Evolutionary conservation across 2,329 filamentous ascomycete genomes (phyloP), one percentile per base, ranked within the genome.

Genomic region (Elsinoe australis): DNA sequence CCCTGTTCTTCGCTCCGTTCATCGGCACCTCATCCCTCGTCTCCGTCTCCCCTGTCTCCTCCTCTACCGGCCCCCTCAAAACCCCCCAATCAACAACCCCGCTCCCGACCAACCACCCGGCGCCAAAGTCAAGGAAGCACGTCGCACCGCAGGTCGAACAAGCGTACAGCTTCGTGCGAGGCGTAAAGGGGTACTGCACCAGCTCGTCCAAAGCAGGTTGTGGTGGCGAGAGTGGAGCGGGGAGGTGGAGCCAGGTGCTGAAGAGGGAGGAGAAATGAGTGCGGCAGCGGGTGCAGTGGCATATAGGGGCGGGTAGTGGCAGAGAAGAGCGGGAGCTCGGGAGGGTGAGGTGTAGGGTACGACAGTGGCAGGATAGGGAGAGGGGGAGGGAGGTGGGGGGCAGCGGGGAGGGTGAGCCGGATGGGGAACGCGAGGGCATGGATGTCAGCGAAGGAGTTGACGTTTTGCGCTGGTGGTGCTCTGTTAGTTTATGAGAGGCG

Each of bases 311-410:
- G 24, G 39, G 14, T 18, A 14, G 21, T 19, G 22, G 12, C 21
- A 17, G 26, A 55, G 8, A 24, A 7, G 14, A 8, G 5, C 52
- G 48, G 14, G 39, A 10, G 22, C 22, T 24, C 14, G 10, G 59
- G 50, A 60, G 63, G 36, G 46, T 58, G 17, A 61, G 64, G 54
- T 50, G 58, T 4, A 72, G 79, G 24, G 56, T 76, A 31, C 58
- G 61, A 51, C 57, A 12, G 36, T n/a, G 28, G 18, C 18, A 17
- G 24, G 36, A 9, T 61, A 59, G 7, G 47, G 47, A 2, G 52
- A 48, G 3, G 50, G 53, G 14, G 60, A 62, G 5, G 61, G 71
- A 2, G 77, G 77, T 0, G 61, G 72, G 49, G 6, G 26, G 26
- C 26, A 12, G 12, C 26, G 26, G 62, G 76, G 0, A 3, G 4